These are phyloP conservation scores for Cryomyces minteri DNA, from an alignment of 495 filamentous ascomycete species.

Conservation along the genomic window DNA sequence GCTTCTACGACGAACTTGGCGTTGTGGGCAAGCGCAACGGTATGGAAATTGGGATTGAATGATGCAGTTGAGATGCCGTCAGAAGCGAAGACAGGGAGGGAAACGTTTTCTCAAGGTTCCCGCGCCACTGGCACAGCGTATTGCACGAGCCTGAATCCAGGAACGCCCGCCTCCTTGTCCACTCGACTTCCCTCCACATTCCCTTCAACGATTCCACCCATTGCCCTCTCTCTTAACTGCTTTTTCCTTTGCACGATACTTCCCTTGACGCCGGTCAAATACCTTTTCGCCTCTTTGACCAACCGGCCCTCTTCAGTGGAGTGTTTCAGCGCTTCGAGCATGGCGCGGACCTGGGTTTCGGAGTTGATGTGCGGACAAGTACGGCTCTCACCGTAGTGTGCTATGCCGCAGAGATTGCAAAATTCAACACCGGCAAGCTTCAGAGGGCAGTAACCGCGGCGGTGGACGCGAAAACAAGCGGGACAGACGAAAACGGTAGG, in stretches of 20 bases:
- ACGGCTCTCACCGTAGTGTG: constrained; percentile 37
- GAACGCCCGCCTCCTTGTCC: too few relatives aligned
- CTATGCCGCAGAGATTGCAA: constrained; percentile 49
- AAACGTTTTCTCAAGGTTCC: too few relatives aligned
- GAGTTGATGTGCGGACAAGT: constrained; percentile 42
- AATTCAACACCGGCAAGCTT: constrained; percentile 40
- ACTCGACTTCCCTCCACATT: too few relatives aligned
- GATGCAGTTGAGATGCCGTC: too few relatives aligned
- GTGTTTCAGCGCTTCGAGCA: constrained; percentile 39
- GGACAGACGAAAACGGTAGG: constrained; percentile 10
- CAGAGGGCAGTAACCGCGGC: constrained; percentile 37
- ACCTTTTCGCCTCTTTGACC: constrained; percentile 32
- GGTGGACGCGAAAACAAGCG: constrained; percentile 34
- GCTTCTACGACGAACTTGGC: too few relatives aligned
- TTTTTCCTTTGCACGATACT: constrained; percentile 28
- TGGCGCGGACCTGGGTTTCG: constrained; percentile 33
- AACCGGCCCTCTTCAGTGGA: constrained; percentile 35
- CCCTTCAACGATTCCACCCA: background rate
- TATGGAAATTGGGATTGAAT: too few relatives aligned
- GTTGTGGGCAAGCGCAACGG: too few relatives aligned
- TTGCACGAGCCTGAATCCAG: too few relatives aligned
- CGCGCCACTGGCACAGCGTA: too few relatives aligned
- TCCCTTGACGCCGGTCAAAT: constrained; percentile 35
- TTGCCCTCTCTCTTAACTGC: constrained; percentile 11
- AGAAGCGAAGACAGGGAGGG: too few relatives aligned